Base-by-base conservation (phyloP, 2,329 filamentous ascomycete genomes). In the Cercospora sojina region DNA sequence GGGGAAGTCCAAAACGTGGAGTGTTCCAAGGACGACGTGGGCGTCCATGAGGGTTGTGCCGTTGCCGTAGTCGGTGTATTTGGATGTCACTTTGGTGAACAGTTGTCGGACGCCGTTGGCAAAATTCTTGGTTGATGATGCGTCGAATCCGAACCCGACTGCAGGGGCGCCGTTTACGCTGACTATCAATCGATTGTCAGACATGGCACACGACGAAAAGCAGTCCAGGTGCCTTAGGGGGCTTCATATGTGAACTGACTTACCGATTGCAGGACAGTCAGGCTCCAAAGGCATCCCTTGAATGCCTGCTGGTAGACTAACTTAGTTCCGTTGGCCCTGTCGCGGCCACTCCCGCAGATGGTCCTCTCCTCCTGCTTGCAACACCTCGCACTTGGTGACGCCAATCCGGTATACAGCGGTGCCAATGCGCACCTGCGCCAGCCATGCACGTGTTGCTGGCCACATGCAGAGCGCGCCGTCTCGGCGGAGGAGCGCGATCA, bases 11-110 rank as follows among this genome's bases (percentile, higher is more conserved):
- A 64, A 6, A 18, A 41, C 27, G 16, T 57, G 49, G 13, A 57
- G 49, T 5, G 56, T 10, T n/a, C 62, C 62, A 38, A 64, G 62
- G 3, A 56, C 53, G 20, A 64, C 61, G 51, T 56, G 32, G 10
- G 61, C 61, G 5, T 64, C 61, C 61, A 64, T 57, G 13, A 57
- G 29, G 8, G 29, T 57, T 38, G 61, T 64, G 18, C 61, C 61
- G 41, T 64, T 64, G 29, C 41, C 61, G n/a, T 32, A 57, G 13
- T 57, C 61, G 13, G 61, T 57, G 16, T 64, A 64, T 27, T 13
- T 41, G 18, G 49, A 57, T 13, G 35, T 53, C 9, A 64, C 61
- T 29, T 58, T 47, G 29, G 49, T 38, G 43, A 64, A 64, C 4
- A 43, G 31, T 47, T 64, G 62, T 23, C 62, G 62, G 10, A 64